Evolutionary conservation across 768 basidiomycete genomes (phyloP), one percentile per base, ranked within the genome.

Genomic region (Boletus subparvulus): DNA sequence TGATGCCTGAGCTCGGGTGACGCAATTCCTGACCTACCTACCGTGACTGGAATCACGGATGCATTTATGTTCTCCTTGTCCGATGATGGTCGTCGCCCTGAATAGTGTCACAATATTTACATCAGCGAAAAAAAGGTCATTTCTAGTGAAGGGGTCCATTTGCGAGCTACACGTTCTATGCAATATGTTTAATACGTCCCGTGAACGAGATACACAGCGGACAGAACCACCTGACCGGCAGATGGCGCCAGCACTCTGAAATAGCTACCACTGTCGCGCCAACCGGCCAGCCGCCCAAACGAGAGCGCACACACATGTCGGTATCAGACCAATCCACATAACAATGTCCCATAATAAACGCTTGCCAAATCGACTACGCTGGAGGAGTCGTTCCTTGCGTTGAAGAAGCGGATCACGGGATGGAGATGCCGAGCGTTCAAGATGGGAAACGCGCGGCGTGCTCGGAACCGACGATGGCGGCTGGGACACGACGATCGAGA

Each of bases 261-360:
- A 36, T n/a, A 44, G 10, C 61, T 73, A 89, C 86, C 86, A 88
- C 65, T 69, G 73, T 40, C 77, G 75, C 10, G 72, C 66, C 56
- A 85, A 62, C 47, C 78, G 78, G 19, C 86, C 86, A 13, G 70
- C 71, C 40, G 77, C 79, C 86, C 87, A 90, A 8, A 78, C 73
- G 16, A 83, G 66, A 2, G 83, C 83, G 11, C 80, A 78, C 5
- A 72, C 76, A 26, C 88, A 83, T 1, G 84, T 73, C 0, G 85
- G 85, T 19, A 88, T 64, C 17, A 91, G 77, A 12, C 89, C 73
- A n/a, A 85, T 59, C 85, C 91, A 94, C 24, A 90, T 85, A 16
- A 86, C 84, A n/a, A 90, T 65, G 70, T 95, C 92, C 90, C 92
- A 94, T 16, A 87, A 70, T 39, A 96, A 73, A 32, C 94, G 79